Evolutionary conservation across 2,329 filamentous ascomycete species (phyloP).

Genomic region (Botrytis elliptica): DNA sequence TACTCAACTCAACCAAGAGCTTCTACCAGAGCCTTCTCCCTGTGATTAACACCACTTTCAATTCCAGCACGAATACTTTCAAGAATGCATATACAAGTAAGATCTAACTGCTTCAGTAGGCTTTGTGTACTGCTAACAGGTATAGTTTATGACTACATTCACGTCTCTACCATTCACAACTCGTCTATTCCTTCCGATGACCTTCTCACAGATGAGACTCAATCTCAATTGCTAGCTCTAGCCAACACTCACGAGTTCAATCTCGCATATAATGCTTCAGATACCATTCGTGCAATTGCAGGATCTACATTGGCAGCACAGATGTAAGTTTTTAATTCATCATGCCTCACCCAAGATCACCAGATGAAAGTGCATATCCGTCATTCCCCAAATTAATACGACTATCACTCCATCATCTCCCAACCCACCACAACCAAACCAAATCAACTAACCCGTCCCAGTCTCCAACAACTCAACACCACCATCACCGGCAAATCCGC

Average conservation of each 20-base stretch:
- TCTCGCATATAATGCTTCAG: constrained; percentile 76
- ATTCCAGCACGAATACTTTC: constrained; percentile 48
- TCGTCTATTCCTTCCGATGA: constrained; percentile 55
- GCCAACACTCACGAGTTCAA: constrained; percentile 80
- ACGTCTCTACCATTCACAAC: constrained; percentile 62
- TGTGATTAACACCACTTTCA: constrained; percentile 54
- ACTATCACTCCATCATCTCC: background rate
- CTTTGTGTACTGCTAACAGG: constrained; percentile 5
- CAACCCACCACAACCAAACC: background rate
- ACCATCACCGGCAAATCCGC: constrained; percentile 49
- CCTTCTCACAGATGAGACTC: constrained; percentile 58
- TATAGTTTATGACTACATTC: constrained; percentile 58
- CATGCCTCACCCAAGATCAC: background rate
- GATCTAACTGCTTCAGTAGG: constrained; percentile 31
- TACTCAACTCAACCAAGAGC: constrained; percentile 52
- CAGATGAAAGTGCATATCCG: constrained; percentile 11
- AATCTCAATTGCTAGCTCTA: constrained; percentile 66
- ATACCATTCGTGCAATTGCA: constrained; percentile 59
- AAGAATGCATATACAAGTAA: constrained; percentile 62
- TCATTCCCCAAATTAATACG: background rate
- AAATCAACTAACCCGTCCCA: background rate
- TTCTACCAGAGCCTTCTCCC: constrained; percentile 58
- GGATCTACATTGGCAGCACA: constrained; percentile 58
- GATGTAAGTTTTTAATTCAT: constrained; percentile 39
- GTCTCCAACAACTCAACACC: constrained; percentile 50